Percentiles rank a stretch among this genome's conserved stretches.
Conservation (phyloP, 495 filamentous ascomycete genomes). For the Jackrogersella minutella region DNA sequence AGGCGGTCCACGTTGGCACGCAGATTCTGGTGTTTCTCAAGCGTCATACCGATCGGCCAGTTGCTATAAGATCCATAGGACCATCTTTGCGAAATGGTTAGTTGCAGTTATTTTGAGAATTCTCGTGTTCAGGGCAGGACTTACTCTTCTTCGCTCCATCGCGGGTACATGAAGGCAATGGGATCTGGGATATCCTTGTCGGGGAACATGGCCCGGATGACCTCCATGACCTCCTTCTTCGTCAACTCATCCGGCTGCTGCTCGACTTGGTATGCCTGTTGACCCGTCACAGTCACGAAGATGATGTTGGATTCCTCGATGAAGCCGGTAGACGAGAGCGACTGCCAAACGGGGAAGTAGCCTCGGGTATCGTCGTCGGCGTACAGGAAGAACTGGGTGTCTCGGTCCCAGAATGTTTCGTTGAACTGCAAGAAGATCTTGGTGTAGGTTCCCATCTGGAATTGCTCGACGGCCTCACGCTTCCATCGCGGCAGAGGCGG, state of each 20-base stretch:
- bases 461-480: conserved; percentile 67
- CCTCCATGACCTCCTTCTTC: conserved; percentile 65
- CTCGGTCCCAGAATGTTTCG: conserved; percentile 72
- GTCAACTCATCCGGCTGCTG: conserved; percentile 68
- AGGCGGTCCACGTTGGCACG: conserved; percentile 71
- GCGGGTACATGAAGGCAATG: conserved; percentile 72
- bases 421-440: conserved; percentile 82
- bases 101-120: neutral
- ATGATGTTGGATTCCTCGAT: conserved; percentile 70
- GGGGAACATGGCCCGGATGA: conserved; percentile 73
- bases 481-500: conserved; percentile 74
- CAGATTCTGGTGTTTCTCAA: conserved; percentile 77
- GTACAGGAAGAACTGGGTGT: conserved; percentile 76
- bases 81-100: conserved; percentile 52
- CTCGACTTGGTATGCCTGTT: conserved; percentile 71
- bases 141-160: conserved; percentile 68
- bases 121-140: neutral
- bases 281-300: conserved; percentile 72
- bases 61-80: conserved; percentile 76
- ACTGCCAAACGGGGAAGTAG: conserved; percentile 77
- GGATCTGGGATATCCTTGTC: conserved; percentile 68
- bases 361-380: conserved; percentile 68
- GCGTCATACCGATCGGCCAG: conserved; percentile 71
- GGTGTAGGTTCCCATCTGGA: conserved; percentile 79
- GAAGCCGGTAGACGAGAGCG: conserved; percentile 66